A percentile compares a stretch with the other conserved stretches of the same genome.
These are phyloP conservation scores for Musa beccarii DNA, from an alignment of 176 grass and related monocot species.

Conservation along the genomic window DNA sequence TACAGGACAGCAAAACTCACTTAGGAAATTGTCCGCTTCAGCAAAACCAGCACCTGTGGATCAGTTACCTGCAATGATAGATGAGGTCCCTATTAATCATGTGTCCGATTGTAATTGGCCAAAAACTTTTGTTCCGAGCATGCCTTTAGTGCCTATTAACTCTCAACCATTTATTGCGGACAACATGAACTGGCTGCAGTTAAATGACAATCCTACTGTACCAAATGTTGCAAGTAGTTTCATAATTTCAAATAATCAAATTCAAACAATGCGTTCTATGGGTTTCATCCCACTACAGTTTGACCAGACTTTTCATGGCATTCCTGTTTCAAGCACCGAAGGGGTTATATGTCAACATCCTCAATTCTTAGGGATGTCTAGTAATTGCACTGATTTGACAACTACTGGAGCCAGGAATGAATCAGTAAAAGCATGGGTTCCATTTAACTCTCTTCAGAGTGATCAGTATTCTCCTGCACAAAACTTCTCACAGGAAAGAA, in stretches of 20 bases:
- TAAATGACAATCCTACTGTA: neutral
- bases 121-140: constrained; percentile 9
- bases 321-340: constrained; percentile 7
- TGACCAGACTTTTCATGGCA: constrained; percentile 12
- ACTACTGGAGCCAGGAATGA: neutral
- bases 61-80: constrained; percentile 12
- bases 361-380: neutral
- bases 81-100: constrained; percentile 10
- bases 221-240: constrained; percentile 12
- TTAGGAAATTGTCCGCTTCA: neutral
- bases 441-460: constrained; percentile 2
- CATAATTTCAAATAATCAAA: constrained; percentile 1
- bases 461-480: neutral
- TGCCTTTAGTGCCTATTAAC: neutral
- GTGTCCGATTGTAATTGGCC: constrained; percentile 2
- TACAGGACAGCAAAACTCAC: constrained; percentile 20
- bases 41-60: neutral
- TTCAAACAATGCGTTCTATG: constrained; percentile 14
- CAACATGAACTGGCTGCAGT: constrained; percentile 18
- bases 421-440: constrained; percentile 2
- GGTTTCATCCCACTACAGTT: constrained; percentile 4
- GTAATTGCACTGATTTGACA: constrained; percentile 6
- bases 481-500: constrained; percentile 1
- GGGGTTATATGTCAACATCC: constrained; percentile 4
- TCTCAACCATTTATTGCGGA: constrained; percentile 10